phyloP scores from a whole-genome alignment of 2,329 filamentous ascomycete species.

The Leptographium flavum region DNA sequence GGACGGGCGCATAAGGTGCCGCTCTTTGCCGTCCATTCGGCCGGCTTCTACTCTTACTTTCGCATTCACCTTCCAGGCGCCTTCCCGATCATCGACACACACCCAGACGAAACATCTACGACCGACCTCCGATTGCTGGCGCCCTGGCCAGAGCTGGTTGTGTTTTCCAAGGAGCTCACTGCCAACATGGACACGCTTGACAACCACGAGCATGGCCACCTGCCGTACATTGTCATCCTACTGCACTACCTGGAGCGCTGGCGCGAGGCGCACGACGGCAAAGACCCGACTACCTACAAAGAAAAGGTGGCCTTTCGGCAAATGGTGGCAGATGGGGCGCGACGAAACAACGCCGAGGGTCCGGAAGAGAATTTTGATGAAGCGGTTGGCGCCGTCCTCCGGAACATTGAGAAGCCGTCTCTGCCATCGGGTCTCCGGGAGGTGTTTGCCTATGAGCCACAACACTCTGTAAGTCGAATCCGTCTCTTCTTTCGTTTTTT shows the following conservation, averaged over 20 bases:
- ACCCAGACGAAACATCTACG: conserved; percentile 74
- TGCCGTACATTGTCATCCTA: conserved; percentile 75
- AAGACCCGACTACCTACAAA: conserved; percentile 57
- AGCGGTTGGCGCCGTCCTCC: conserved; percentile 73
- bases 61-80: conserved; percentile 62
- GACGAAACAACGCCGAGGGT: conserved; percentile 64
- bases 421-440: conserved; percentile 58
- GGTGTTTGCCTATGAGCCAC: conserved; percentile 52
- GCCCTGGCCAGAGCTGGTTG: conserved; percentile 71
- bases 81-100: conserved; percentile 90
- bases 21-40: conserved; percentile 70
- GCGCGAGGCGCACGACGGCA: conserved; percentile 56
- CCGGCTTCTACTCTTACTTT: conserved; percentile 85
- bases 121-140: conserved; percentile 71
- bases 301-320: conserved; percentile 77
- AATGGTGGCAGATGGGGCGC: conserved; percentile 50
- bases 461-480: conserved; percentile 1
- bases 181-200: conserved; percentile 53
- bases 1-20: conserved; percentile 48
- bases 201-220: conserved; percentile 75
- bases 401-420: conserved; percentile 59
- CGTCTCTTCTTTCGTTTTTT: background rate
- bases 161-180: conserved; percentile 54
- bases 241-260: conserved; percentile 72
- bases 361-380: conserved; percentile 97